These are phyloP conservation scores for Apiotrichum sp. DNA, from an alignment of 1,284 basidiomycete species.

Conservation along the genomic window DNA sequence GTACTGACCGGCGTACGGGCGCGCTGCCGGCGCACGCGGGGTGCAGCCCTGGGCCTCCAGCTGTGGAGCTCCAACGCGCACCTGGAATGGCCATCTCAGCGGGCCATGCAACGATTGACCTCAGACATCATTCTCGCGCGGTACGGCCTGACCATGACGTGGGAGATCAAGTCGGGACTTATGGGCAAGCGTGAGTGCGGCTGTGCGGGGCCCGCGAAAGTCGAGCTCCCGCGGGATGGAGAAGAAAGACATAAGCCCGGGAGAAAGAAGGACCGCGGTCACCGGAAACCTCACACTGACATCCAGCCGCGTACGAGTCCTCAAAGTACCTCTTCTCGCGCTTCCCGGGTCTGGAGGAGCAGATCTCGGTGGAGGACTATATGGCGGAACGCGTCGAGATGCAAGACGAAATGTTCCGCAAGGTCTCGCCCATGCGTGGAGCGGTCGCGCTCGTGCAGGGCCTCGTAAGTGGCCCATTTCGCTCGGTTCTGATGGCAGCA, in stretches of 20 bases:
- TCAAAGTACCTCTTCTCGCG: conserved; percentile 38
- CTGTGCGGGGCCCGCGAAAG: background rate
- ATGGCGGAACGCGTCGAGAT: conserved; percentile 36
- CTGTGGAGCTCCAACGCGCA: no score
- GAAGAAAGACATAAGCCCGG: no score
- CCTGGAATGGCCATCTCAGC: no score
- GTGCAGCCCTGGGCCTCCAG: no score
- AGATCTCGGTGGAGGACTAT: conserved; percentile 42
- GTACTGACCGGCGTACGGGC: background rate
- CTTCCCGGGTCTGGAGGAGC: conserved; percentile 39
- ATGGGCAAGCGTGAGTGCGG: conserved; percentile 43
- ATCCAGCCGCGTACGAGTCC: conserved; percentile 22
- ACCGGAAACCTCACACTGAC: no score
- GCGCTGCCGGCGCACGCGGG: background rate
- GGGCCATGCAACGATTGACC: background rate
- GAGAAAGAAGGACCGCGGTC: no score
- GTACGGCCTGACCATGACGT: conserved; percentile 42
- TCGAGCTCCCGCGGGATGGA: no score
- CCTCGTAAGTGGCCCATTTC: conserved; percentile 26
- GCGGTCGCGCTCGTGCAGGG: conserved; percentile 40
- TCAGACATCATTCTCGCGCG: conserved; percentile 42
- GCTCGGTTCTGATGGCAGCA: conserved; percentile 19
- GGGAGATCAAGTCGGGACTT: conserved; percentile 46
- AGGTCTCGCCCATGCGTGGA: conserved; percentile 43
- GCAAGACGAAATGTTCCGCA: conserved; percentile 41